phyloP scores from a whole-genome alignment of 2,329 filamentous ascomycete species.

The Aschersonia sp. region DNA sequence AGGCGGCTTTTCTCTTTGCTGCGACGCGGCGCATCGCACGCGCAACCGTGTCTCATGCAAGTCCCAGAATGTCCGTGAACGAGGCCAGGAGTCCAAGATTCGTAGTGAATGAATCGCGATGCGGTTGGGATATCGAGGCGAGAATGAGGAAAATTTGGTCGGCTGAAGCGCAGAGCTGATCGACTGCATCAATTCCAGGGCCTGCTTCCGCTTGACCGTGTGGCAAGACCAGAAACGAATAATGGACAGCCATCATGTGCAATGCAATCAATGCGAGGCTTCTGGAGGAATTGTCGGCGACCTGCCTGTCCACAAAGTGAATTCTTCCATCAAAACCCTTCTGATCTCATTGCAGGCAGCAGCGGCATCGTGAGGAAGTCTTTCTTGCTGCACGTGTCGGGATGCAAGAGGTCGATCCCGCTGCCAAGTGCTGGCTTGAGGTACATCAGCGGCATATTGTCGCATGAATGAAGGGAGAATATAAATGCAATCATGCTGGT shows the following conservation, averaged over 20 bases:
- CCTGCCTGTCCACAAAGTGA: slow-evolving; percentile 9
- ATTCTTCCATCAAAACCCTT: slow-evolving; percentile 12
- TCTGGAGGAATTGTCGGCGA: slow-evolving; percentile 10
- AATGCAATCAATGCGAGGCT: slow-evolving; percentile 15
- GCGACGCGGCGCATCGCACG: slow-evolving; percentile 13
- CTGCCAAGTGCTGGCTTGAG: slow-evolving; percentile 9
- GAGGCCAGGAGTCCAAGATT: slow-evolving; percentile 10
- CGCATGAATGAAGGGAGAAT: slow-evolving; percentile 11
- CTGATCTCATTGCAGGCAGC: slow-evolving; percentile 14
- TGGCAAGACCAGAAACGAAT: slow-evolving; percentile 13
- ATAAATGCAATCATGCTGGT: slow-evolving; percentile 16
- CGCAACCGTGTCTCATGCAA: slow-evolving; percentile 17
- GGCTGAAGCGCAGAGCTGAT: slow-evolving; percentile 13
- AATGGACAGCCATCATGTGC: slow-evolving; percentile 18
- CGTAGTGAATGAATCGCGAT: background rate
- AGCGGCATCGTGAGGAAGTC: background rate
- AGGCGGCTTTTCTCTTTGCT: slow-evolving; percentile 6
- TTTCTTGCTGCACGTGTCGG: slow-evolving; percentile 8
- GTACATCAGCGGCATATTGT: slow-evolving; percentile 4
- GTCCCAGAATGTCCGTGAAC: slow-evolving; percentile 13
- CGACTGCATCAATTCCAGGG: slow-evolving; percentile 10
- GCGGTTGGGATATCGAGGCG: slow-evolving; percentile 3
- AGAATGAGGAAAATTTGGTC: slow-evolving; percentile 15
- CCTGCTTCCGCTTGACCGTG: slow-evolving; percentile 7
- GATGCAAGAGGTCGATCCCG: slow-evolving; percentile 9